These are phyloP conservation scores for Taphrina betulina DNA, from an alignment of 1,139 yeast species.

Conservation along the genomic window DNA sequence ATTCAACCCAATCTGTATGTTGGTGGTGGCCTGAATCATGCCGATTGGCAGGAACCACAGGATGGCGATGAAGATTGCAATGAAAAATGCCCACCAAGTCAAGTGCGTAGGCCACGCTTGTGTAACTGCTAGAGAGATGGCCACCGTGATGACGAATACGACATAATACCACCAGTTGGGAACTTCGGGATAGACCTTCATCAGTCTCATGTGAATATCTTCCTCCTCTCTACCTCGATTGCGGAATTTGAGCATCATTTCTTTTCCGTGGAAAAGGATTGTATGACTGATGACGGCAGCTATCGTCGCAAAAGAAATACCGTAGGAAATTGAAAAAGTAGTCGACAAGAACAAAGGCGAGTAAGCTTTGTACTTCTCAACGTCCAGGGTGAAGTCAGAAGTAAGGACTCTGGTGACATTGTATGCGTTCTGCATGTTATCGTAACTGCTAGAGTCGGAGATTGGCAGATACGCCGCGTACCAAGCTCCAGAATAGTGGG, in stretches of 20 bases:
- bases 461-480: slow-evolving; percentile 36
- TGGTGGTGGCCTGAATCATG: slow-evolving; percentile 37
- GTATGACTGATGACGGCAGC: slow-evolving; percentile 58
- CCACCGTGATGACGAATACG: slow-evolving; percentile 52
- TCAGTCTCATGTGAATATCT: slow-evolving; percentile 64
- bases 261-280: slow-evolving; percentile 56
- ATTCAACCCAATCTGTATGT: slow-evolving; percentile 54
- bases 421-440: slow-evolving; percentile 53
- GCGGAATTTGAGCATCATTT: slow-evolving; percentile 51
- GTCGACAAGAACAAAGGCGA: slow-evolving; percentile 66
- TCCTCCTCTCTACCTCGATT: slow-evolving; percentile 49
- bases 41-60: slow-evolving; percentile 37
- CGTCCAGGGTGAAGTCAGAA: slow-evolving; percentile 49
- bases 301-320: slow-evolving; percentile 63
- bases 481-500: slow-evolving; percentile 43
- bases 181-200: slow-evolving; percentile 58
- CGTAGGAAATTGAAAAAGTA: slow-evolving; percentile 60
- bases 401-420: slow-evolving; percentile 52
- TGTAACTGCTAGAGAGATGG: slow-evolving; percentile 53
- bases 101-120: slow-evolving; percentile 49
- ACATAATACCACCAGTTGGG: slow-evolving; percentile 59
- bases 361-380: slow-evolving; percentile 52
- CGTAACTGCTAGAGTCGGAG: slow-evolving; percentile 47
- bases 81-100: slow-evolving; percentile 43
- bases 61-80: slow-evolving; percentile 50